Evolutionary conservation across 106 monocot genomes (phyloP).

Genomic region (Chionographis japonica): DNA sequence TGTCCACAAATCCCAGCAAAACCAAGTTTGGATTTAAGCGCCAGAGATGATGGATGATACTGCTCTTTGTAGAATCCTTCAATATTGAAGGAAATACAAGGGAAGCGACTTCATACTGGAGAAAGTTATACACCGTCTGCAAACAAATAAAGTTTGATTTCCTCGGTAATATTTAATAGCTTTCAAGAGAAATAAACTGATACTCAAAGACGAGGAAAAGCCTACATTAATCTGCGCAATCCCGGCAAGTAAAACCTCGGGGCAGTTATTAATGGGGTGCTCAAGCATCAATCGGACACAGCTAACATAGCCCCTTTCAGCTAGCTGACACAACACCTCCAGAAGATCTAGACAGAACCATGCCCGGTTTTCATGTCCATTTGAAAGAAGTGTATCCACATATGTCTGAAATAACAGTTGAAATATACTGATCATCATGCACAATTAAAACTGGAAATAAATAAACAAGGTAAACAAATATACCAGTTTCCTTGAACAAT

Average conservation of each 20-base stretch:
- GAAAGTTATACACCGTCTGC: slow-evolving; percentile 84
- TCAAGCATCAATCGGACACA: slow-evolving; percentile 59
- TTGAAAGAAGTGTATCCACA: slow-evolving; percentile 33
- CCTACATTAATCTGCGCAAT: slow-evolving; percentile 63
- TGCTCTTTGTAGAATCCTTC: slow-evolving; percentile 44
- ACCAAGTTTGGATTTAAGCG: slow-evolving; percentile 54
- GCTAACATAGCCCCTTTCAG: slow-evolving; percentile 81
- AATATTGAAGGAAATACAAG: slow-evolving; percentile 55
- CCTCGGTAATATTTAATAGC: neutral
- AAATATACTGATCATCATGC: neutral
- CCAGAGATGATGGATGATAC: slow-evolving; percentile 60
- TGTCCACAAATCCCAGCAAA: slow-evolving; percentile 60
- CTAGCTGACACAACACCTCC: slow-evolving; percentile 75
- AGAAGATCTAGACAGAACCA: slow-evolving; percentile 91
- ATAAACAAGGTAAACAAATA: slow-evolving; percentile 2
- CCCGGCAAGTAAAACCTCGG: slow-evolving; percentile 74
- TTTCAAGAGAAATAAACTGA: neutral
- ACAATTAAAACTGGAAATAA: neutral
- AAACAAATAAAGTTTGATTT: slow-evolving; percentile 6
- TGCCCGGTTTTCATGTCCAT: slow-evolving; percentile 63
- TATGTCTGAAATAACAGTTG: slow-evolving; percentile 28
- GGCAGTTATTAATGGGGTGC: slow-evolving; percentile 59
- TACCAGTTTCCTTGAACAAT: slow-evolving; percentile 83
- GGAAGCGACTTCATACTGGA: slow-evolving; percentile 75
- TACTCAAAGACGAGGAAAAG: neutral